Evolutionary conservation across 2,329 filamentous ascomycete species (phyloP).

Genomic region (Ascochyta lentis): DNA sequence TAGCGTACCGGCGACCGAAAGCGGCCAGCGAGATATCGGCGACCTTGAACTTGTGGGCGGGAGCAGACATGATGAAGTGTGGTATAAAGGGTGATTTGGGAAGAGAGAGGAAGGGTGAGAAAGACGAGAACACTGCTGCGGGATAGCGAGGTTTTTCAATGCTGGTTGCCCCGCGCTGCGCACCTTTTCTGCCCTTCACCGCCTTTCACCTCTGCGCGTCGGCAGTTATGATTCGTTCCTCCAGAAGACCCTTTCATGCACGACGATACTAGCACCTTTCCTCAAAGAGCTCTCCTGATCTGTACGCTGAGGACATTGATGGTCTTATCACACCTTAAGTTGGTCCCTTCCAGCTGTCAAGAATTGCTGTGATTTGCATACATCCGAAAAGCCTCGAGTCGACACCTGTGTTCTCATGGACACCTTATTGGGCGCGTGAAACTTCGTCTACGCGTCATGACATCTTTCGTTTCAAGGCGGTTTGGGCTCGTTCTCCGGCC

Average conservation of each 20-base stretch:
- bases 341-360: not conserved
- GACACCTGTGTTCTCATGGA: not conserved
- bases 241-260: conserved; percentile 14
- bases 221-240: conserved; percentile 17
- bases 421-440: not conserved
- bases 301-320: conserved; percentile 10
- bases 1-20: conserved; percentile 80
- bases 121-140: conserved; percentile 24
- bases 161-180: conserved; percentile 7
- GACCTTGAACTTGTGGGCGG: conserved; percentile 96
- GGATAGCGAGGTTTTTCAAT: conserved; percentile 21
- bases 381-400: not conserved
- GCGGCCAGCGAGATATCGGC: conserved; percentile 95
- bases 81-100: conserved; percentile 16
- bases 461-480: conserved; percentile 14
- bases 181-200: conserved; percentile 12
- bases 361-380: not conserved
- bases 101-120: conserved; percentile 18
- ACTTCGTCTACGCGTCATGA: conserved; percentile 14
- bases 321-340: not conserved
- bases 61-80: conserved; percentile 67
- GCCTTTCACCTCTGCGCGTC: not conserved
- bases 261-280: conserved; percentile 7
- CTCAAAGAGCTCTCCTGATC: conserved; percentile 7
- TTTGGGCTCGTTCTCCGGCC: not conserved